Conservation (phyloP, 306 rosid genomes). For the Acacia confusa region DNA sequence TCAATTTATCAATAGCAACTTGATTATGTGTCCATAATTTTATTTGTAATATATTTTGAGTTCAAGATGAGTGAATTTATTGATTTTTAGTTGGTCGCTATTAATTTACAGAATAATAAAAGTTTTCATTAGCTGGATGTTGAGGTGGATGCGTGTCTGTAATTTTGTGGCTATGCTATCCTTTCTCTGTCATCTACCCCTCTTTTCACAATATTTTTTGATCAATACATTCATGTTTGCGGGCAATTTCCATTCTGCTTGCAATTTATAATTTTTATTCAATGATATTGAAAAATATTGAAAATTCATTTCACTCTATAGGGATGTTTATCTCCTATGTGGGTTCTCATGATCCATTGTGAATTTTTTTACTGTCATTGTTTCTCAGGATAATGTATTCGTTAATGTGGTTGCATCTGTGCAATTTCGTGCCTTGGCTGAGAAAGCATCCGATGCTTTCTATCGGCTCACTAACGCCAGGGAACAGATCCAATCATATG, state of each 20-base stretch:
- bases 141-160: neutral
- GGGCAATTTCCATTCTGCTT: constrained; percentile 17
- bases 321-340: constrained; percentile 6
- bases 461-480: constrained; percentile 67
- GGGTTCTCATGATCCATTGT: constrained; percentile 17
- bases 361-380: constrained; percentile 23
- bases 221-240: constrained; percentile 21
- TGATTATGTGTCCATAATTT: neutral
- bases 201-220: neutral
- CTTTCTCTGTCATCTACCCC: neutral
- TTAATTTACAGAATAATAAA: neutral
- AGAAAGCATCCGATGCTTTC: constrained; percentile 68
- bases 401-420: constrained; percentile 70
- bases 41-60: neutral
- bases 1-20: neutral
- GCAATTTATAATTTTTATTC: constrained; percentile 21
- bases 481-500: constrained; percentile 72
- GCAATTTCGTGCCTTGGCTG: constrained; percentile 63
- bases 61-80: neutral
- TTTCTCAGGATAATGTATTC: constrained; percentile 65
- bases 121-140: neutral
- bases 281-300: neutral
- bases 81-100: neutral
- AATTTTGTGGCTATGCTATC: constrained; percentile 18
- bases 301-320: neutral